Percentiles rank a stretch among this genome's conserved stretches.
Evolutionary conservation across 176 grass and related monocot species (phyloP).

Genomic region (Coix lacrymajobi): DNA sequence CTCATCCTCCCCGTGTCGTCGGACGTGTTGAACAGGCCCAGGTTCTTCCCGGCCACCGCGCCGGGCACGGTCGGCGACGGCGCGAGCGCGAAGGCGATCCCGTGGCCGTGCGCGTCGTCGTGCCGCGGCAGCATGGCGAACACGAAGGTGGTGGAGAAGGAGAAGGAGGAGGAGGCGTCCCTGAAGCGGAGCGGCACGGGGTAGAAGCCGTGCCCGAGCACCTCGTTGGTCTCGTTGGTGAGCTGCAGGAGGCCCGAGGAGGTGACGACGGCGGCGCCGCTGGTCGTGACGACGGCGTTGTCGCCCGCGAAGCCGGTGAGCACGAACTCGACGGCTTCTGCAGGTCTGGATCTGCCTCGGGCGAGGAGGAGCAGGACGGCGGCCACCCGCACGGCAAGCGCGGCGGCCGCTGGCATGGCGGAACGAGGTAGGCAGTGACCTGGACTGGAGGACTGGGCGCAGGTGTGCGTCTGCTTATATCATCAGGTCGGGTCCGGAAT

Average conservation of each 20-base stretch:
- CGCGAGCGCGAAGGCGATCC: slow-evolving; percentile 41
- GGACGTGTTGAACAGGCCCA: slow-evolving; percentile 42
- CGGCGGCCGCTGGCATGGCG: background rate
- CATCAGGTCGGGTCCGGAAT: background rate
- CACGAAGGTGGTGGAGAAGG: slow-evolving; percentile 68
- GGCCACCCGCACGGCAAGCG: background rate
- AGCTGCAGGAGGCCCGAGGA: slow-evolving; percentile 40
- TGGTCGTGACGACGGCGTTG: slow-evolving; percentile 29
- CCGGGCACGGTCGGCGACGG: background rate
- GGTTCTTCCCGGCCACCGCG: background rate
- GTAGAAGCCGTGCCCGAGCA: slow-evolving; percentile 49
- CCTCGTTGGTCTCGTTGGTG: slow-evolving; percentile 49
- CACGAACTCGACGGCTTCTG: slow-evolving; percentile 8
- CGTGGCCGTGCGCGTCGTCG: slow-evolving; percentile 42
- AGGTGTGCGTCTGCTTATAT: background rate
- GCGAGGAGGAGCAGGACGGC: slow-evolving; percentile 2
- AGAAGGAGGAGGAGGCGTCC: slow-evolving; percentile 14
- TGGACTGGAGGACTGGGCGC: background rate
- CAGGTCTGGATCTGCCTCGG: background rate
- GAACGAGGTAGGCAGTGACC: background rate
- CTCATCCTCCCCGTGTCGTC: background rate
- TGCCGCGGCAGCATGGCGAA: slow-evolving; percentile 39
- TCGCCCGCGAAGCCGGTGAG: slow-evolving; percentile 29
- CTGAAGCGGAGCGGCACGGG: slow-evolving; percentile 26
- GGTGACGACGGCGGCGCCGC: slow-evolving; percentile 29